Conservation (phyloP, 768 basidiomycete species). For the Podaxis mareebaensis region DNA sequence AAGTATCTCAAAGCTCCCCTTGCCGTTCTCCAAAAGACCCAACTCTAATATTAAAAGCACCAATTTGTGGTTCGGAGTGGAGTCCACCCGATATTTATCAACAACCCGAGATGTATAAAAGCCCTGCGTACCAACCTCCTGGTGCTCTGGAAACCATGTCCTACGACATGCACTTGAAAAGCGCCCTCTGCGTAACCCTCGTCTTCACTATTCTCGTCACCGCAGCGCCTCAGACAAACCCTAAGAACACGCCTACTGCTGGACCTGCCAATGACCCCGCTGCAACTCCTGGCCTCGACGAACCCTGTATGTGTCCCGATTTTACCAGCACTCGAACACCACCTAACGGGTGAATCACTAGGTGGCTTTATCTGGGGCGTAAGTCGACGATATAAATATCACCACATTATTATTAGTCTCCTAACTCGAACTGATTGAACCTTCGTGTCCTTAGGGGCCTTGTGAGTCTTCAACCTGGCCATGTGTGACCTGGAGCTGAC, state of each 20-base stretch:
- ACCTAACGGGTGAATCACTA: not conserved
- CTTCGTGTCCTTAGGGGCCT: not conserved
- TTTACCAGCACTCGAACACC: too few species aligned
- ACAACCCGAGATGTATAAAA: too few species aligned
- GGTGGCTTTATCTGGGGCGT: not conserved
- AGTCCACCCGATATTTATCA: too few species aligned
- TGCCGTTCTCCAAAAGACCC: not conserved
- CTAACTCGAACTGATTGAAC: too few species aligned
- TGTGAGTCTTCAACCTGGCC: not conserved
- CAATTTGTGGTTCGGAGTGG: too few species aligned
- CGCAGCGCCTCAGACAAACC: not conserved
- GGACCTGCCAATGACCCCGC: not conserved
- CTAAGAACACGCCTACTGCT: too few species aligned
- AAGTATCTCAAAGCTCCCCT: not conserved
- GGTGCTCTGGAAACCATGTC: too few species aligned
- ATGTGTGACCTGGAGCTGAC: not conserved
- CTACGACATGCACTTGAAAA: too few species aligned
- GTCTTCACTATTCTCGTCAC: not conserved
- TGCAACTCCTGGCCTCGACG: not conserved
- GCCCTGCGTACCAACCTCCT: too few species aligned
- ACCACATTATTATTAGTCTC: not conserved
- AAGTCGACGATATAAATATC: not conserved
- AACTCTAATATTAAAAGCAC: too few species aligned
- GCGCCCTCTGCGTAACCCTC: too few species aligned
- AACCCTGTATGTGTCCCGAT: not conserved